Percentiles rank a stretch among this genome's conserved stretches.
Conservation (phyloP, 306 rosid genomes). For the Prunus mira region DNA sequence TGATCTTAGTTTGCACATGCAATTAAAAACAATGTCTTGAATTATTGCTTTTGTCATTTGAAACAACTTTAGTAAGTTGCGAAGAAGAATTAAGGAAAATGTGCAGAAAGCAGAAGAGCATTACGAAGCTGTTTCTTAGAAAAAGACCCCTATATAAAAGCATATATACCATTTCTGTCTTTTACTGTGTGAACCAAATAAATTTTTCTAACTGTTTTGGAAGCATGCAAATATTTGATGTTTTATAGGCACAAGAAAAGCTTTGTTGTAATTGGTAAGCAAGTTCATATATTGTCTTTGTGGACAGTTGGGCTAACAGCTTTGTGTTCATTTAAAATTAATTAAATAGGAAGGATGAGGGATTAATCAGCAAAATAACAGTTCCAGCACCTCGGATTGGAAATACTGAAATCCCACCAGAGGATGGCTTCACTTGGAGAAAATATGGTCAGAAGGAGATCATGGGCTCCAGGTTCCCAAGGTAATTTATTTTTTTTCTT, state of each 20-base stretch:
- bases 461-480: slow-evolving; percentile 55
- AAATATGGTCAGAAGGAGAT: slow-evolving; percentile 90
- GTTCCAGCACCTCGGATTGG: slow-evolving; percentile 63
- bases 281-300: neutral
- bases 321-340: neutral
- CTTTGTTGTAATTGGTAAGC: too few species aligned
- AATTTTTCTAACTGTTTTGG: neutral
- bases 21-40: neutral
- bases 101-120: slow-evolving; percentile 11
- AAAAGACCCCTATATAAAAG: neutral
- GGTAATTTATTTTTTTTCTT: slow-evolving; percentile 28
- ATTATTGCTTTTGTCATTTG: neutral
- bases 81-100: neutral
- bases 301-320: neutral
- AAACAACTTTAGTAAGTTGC: neutral
- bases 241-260: too few species aligned
- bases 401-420: slow-evolving; percentile 67
- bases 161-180: neutral
- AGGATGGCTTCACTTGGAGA: slow-evolving; percentile 73
- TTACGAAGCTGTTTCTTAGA: slow-evolving; percentile 18
- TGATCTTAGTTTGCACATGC: neutral
- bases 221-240: too few species aligned
- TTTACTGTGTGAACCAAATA: neutral
- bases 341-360: slow-evolving; percentile 37
- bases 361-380: slow-evolving; percentile 24